phyloP scores from a whole-genome alignment of 2,329 filamentous ascomycete genomes.

The Helminthosporium solani region DNA sequence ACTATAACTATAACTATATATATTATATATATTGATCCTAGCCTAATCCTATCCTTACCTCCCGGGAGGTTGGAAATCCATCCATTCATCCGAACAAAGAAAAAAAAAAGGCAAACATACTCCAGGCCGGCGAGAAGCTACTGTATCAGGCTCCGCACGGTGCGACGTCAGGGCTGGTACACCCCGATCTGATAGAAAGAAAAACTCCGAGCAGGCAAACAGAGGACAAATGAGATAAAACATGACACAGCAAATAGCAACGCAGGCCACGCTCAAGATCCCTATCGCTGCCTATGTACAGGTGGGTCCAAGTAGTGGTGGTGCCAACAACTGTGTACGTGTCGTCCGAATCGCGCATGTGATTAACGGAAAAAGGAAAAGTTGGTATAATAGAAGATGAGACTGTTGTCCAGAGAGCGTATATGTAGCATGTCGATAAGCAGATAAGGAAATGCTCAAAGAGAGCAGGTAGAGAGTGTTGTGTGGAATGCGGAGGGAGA shows the following conservation, averaged over 20 bases:
- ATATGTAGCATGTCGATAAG: background rate
- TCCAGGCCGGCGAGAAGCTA: background rate
- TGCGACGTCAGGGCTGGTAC: no score
- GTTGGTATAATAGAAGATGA: background rate
- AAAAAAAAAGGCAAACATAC: background rate
- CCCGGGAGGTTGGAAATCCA: no score
- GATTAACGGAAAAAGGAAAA: background rate
- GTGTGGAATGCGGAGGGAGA: slow-evolving; percentile 1
- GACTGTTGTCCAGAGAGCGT: background rate
- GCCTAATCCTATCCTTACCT: no score
- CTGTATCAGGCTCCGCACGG: no score
- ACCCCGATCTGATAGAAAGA: background rate
- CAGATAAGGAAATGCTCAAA: background rate
- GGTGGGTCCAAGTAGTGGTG: background rate
- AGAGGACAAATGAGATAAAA: background rate
- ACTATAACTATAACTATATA: no score
- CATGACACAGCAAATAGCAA: background rate
- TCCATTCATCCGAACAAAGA: no score
- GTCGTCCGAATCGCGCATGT: background rate
- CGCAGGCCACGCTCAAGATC: background rate
- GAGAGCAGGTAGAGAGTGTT: background rate
- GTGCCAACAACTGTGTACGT: background rate
- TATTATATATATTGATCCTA: no score
- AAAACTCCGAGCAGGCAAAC: background rate
- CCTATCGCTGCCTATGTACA: background rate